Percentiles rank a stretch among this genome's conserved stretches.
Conservation (phyloP, 495 filamentous ascomycete genomes). For the Lindgomyces ingoldianus region DNA sequence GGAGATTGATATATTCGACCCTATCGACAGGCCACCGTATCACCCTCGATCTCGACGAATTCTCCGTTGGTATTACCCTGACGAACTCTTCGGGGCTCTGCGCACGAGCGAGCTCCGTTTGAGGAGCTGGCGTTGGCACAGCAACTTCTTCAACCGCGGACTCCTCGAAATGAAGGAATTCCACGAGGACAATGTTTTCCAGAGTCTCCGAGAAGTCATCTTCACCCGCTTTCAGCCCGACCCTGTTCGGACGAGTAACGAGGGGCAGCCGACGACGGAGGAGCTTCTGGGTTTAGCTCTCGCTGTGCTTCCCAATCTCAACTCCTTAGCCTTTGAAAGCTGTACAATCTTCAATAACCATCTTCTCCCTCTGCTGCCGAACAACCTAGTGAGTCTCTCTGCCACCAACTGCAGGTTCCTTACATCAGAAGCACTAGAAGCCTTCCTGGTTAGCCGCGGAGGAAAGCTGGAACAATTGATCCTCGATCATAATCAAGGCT, state of each 20-base stretch:
- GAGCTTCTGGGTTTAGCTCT: slow-evolving; percentile 59
- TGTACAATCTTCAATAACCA: slow-evolving; percentile 63
- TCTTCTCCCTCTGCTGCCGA: slow-evolving; percentile 64
- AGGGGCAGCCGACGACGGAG: slow-evolving; percentile 37
- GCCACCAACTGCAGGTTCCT: slow-evolving; percentile 74
- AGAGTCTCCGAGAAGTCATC: slow-evolving; percentile 57
- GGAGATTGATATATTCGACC: slow-evolving; percentile 58
- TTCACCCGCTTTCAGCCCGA: slow-evolving; percentile 61
- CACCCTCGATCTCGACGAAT: slow-evolving; percentile 46
- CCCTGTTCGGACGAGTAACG: slow-evolving; percentile 36
- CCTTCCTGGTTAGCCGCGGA: slow-evolving; percentile 65
- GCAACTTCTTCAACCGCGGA: slow-evolving; percentile 54
- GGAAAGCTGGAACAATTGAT: slow-evolving; percentile 61
- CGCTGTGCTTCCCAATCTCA: slow-evolving; percentile 59
- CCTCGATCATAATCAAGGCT: slow-evolving; percentile 72
- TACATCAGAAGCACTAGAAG: slow-evolving; percentile 56
- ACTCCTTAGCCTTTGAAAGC: slow-evolving; percentile 65
- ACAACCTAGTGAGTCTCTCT: slow-evolving; percentile 61
- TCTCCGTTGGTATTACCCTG: slow-evolving; percentile 64
- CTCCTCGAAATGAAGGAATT: slow-evolving; percentile 54
- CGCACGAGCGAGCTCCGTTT: slow-evolving; percentile 52
- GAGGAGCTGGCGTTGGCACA: slow-evolving; percentile 77
- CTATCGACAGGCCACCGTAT: slow-evolving; percentile 57
- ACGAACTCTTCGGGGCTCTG: slow-evolving; percentile 59
- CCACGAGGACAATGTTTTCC: slow-evolving; percentile 63